Conservation (phyloP, 2,329 filamentous ascomycete species). For the Plectosphaerella plurivora region DNA sequence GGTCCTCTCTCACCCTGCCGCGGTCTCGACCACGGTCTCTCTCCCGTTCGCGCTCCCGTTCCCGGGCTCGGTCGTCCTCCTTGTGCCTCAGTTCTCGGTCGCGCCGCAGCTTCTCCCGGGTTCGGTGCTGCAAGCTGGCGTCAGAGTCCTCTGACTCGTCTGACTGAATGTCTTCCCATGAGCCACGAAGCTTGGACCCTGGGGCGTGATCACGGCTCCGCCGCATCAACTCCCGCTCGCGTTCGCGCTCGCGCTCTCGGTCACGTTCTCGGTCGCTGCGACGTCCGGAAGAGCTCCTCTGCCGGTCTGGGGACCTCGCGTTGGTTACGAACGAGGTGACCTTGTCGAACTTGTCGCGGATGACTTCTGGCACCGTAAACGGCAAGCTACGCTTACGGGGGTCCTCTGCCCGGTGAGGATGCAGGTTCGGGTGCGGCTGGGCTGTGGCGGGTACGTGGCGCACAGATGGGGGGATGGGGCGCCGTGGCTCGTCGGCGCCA, state of each 20-base stretch:
- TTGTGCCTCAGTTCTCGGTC: constrained; percentile 14
- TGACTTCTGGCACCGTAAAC: constrained; percentile 26
- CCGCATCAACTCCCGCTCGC: constrained; percentile 12
- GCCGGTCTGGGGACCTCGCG: constrained; percentile 25
- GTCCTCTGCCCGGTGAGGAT: constrained; percentile 29
- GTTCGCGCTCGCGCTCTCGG: not conserved
- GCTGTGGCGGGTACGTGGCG: constrained; percentile 17
- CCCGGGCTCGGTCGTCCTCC: constrained; percentile 9
- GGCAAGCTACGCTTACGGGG: constrained; percentile 27
- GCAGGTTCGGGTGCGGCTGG: constrained; percentile 12
- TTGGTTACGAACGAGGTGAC: constrained; percentile 37
- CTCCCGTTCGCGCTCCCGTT: constrained; percentile 10
- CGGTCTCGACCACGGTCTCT: constrained; percentile 26
- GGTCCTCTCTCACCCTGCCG: constrained; percentile 30
- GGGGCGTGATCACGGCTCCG: constrained; percentile 35
- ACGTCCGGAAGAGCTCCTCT: constrained; percentile 28
- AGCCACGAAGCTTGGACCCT: constrained; percentile 33
- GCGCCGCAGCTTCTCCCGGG: constrained; percentile 11
- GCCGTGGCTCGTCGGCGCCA: constrained; percentile 17
- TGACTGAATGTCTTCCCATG: constrained; percentile 35
- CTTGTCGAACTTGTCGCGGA: constrained; percentile 42
- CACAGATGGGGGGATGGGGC: constrained; percentile 20
- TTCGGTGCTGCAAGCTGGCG: constrained; percentile 20
- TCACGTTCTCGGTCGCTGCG: constrained; percentile 8
- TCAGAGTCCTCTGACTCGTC: constrained; percentile 28